These are phyloP conservation scores for Saprolegnia parasitica DNA, from an alignment of 352 stramenopile species.

Conservation along the genomic window DNA sequence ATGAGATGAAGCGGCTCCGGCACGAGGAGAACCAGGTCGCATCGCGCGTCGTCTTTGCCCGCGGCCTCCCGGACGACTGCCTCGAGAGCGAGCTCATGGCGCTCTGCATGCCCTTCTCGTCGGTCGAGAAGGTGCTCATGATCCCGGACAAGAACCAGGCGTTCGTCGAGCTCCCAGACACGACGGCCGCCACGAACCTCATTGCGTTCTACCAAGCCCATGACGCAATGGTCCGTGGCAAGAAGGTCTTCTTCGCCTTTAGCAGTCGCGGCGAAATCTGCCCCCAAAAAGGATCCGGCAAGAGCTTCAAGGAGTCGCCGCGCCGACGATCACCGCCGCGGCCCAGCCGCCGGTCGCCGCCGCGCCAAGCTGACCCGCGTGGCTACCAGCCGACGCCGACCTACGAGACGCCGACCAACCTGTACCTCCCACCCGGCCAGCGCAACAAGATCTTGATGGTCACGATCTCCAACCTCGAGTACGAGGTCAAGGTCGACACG, in stretches of 20 bases:
- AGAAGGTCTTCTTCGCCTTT: slow-evolving; percentile 77
- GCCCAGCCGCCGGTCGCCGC: too few species aligned
- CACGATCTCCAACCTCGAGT: slow-evolving; percentile 75
- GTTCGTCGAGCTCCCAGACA: slow-evolving; percentile 74
- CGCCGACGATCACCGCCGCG: background rate
- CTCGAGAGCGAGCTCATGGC: slow-evolving; percentile 78
- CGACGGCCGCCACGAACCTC: slow-evolving; percentile 56
- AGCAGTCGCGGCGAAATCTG: slow-evolving; percentile 60
- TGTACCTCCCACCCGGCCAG: background rate
- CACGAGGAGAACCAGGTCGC: slow-evolving; percentile 16
- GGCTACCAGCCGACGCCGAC: background rate
- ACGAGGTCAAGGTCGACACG: slow-evolving; percentile 74
- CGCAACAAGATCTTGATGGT: slow-evolving; percentile 74
- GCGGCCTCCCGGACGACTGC: slow-evolving; percentile 63
- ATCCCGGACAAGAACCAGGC: slow-evolving; percentile 70
- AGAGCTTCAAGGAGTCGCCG: background rate
- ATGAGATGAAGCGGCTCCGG: slow-evolving; percentile 11
- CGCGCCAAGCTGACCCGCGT: background rate
- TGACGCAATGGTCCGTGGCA: slow-evolving; percentile 66
- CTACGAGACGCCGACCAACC: background rate
- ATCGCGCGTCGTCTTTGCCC: slow-evolving; percentile 59
- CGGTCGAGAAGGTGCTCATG: slow-evolving; percentile 74
- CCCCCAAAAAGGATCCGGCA: background rate
- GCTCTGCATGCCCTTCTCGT: slow-evolving; percentile 72
- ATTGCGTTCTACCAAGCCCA: slow-evolving; percentile 74